Conservation (phyloP, 306 rosid species). For the Rosa rugosa region DNA sequence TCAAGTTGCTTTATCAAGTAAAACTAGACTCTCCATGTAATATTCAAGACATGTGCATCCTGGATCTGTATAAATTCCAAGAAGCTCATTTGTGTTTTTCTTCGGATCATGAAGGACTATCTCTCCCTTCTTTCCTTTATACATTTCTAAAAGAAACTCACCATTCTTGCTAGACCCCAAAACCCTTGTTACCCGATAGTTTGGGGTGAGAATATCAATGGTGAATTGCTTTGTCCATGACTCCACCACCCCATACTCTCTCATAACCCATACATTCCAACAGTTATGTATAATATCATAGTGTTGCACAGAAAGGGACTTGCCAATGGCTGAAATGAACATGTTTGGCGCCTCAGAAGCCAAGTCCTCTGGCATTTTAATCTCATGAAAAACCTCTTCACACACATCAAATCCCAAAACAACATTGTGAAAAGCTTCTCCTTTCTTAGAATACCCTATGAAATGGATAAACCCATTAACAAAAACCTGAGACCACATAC, state of each 20-base stretch:
- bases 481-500: neutral
- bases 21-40: slow-evolving; percentile 11
- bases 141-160: neutral
- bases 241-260: slow-evolving; percentile 12
- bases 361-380: slow-evolving; percentile 2
- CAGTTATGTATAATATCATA: neutral
- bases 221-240: slow-evolving; percentile 22
- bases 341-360: neutral
- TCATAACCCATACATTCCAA: slow-evolving; percentile 14
- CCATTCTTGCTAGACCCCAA: slow-evolving; percentile 8
- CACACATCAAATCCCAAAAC: slow-evolving; percentile 8
- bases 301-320: slow-evolving; percentile 4
- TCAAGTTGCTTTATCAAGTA: neutral
- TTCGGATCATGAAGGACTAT: slow-evolving; percentile 12
- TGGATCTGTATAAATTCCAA: slow-evolving; percentile 3
- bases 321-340: neutral
- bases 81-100: neutral
- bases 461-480: slow-evolving; percentile 20
- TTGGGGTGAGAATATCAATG: neutral
- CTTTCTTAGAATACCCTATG: neutral
- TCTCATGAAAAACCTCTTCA: slow-evolving; percentile 11
- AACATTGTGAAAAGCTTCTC: neutral
- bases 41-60: neutral
- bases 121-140: slow-evolving; percentile 3
- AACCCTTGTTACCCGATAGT: neutral